Conservation (phyloP, 2,329 filamentous ascomycete species). For the Colletotrichum viniferum region DNA sequence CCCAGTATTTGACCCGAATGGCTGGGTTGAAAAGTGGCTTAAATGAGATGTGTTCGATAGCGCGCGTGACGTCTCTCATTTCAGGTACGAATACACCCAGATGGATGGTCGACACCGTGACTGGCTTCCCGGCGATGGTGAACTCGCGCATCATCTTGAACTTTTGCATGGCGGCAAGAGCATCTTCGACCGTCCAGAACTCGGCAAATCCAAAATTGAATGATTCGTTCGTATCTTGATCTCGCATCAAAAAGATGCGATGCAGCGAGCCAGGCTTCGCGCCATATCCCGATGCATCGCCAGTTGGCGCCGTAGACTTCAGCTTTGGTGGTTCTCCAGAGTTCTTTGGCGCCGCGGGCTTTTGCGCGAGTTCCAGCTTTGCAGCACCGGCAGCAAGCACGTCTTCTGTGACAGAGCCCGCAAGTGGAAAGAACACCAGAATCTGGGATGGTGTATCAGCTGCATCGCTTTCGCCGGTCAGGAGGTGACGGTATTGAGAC, state of each 20-base stretch:
- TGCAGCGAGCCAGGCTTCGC: constrained; percentile 77
- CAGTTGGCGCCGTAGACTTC: constrained; percentile 62
- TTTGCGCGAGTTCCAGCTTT: constrained; percentile 69
- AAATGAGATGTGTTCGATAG: constrained; percentile 70
- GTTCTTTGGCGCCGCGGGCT: constrained; percentile 51
- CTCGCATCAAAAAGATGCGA: constrained; percentile 77
- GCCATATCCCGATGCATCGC: constrained; percentile 65
- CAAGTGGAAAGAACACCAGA: constrained; percentile 74
- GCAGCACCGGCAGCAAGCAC: constrained; percentile 74
- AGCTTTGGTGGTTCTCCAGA: constrained; percentile 55
- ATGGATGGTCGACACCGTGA: constrained; percentile 77
- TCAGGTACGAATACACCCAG: constrained; percentile 85
- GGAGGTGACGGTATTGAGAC: constrained; percentile 28
- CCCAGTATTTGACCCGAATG: constrained; percentile 77
- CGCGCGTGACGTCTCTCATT: constrained; percentile 58
- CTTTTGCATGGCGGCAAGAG: constrained; percentile 74
- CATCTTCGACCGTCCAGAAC: constrained; percentile 78
- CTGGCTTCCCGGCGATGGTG: constrained; percentile 75
- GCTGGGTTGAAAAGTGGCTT: constrained; percentile 71
- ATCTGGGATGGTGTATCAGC: constrained; percentile 72
- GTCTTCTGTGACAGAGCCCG: constrained; percentile 73
- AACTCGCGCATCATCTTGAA: constrained; percentile 76
- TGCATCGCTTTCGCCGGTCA: constrained; percentile 55
- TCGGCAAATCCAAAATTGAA: constrained; percentile 87
- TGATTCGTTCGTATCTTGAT: constrained; percentile 72